Conservation (phyloP, 2,329 filamentous ascomycete species). For the Trichoderma oligosporum region DNA sequence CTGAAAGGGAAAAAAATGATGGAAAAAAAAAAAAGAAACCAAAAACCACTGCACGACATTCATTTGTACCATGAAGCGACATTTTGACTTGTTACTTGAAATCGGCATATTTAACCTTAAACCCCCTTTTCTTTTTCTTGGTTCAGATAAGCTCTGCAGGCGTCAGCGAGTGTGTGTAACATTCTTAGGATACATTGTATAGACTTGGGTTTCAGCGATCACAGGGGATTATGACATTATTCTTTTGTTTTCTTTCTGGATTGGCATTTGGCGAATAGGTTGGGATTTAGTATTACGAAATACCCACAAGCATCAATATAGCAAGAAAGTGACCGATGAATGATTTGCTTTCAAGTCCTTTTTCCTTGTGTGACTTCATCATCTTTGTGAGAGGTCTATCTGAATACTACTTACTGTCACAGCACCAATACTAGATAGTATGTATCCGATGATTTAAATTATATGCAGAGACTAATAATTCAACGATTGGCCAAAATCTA, state of each 20-base stretch:
- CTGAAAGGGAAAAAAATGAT: conserved; percentile 21
- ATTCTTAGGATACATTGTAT: conserved; percentile 6
- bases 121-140: no score
- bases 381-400: neutral
- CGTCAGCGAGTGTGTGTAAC: neutral
- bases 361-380: neutral
- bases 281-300: conserved; percentile 1
- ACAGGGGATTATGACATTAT: conserved; percentile 5
- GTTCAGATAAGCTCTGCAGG: neutral
- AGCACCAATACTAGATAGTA: no score
- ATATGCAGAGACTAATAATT: conserved; percentile 2
- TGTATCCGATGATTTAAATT: no score
- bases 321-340: neutral
- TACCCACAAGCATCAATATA: neutral
- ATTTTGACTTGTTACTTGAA: neutral
- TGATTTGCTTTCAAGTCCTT: neutral
- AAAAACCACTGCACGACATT: neutral
- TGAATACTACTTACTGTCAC: neutral
- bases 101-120: no score
- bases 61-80: neutral
- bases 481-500: neutral
- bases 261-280: neutral
- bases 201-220: conserved; percentile 12
- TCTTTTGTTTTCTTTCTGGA: neutral
- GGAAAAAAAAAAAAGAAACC: no score